Percentiles rank a stretch among this genome's conserved stretches.
Evolutionary conservation across 2,329 filamentous ascomycete species (phyloP).

Genomic region (Trichoderma arundinaceum): DNA sequence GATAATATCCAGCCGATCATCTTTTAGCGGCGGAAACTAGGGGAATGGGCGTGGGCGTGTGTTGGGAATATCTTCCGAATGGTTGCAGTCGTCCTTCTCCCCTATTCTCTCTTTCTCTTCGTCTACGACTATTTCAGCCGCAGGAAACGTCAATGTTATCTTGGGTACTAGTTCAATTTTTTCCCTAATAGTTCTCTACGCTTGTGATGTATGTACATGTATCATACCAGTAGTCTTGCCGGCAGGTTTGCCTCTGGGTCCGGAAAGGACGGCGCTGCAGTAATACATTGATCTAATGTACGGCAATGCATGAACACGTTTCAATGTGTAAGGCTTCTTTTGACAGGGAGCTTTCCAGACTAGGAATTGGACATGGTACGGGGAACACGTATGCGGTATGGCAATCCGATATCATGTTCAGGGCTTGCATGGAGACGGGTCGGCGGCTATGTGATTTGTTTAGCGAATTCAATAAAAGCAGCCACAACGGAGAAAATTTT

Average conservation of each 20-base stretch:
- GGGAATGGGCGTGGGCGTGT: conserved; percentile 4
- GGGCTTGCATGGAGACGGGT: not conserved
- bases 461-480: conserved; percentile 24
- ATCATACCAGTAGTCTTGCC: not conserved
- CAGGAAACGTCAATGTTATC: not conserved
- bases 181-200: not conserved
- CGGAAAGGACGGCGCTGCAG: conserved; percentile 1
- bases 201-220: not conserved
- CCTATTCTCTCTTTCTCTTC: no score
- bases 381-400: not conserved
- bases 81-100: conserved; percentile 1
- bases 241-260: not conserved
- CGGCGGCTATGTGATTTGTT: conserved; percentile 3
- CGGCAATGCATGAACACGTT: conserved; percentile 30
- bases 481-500: conserved; percentile 19
- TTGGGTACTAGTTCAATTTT: not conserved
- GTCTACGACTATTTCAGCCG: not conserved
- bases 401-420: not conserved
- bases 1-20: conserved; percentile 1
- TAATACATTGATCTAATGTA: conserved; percentile 12
- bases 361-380: not conserved
- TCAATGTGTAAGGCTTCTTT: conserved; percentile 14
- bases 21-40: conserved; percentile 19
- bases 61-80: conserved; percentile 22
- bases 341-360: not conserved